Base-by-base conservation (phyloP, 768 basidiomycete genomes). In the Macrolepiota dolichaula region DNA sequence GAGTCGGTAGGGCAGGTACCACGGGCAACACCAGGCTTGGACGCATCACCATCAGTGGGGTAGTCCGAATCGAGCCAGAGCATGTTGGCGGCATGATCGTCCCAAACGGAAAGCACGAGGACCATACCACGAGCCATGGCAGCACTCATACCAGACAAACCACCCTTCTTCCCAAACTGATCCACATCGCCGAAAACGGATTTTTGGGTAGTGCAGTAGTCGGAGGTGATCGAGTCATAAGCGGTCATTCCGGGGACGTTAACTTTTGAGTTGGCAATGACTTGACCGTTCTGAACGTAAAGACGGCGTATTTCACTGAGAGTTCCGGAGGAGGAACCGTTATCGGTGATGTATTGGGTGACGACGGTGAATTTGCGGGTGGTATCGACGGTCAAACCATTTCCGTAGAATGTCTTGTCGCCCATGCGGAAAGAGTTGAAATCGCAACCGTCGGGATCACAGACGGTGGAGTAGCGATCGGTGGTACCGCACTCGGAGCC, bases 351-450 rank as follows among this genome's bases (percentile, higher is more conserved):
- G 78, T 85, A 85, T 68, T 85, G 84, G 53, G 84, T 84, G 69
- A 85, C 83, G 65, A 85, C 78, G 44, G 83, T 85, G 76, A 85
- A 42, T 12, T 42, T 42, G 40, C 40, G 40, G 40, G 3, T 42
- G 40, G 40, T 42, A n/a, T 42, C 40, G 75, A 64, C 73, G 73
- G 73, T 81, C 69, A 67, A 63, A 51, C 78, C 77, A 10, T 70
- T 66, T 25, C 84, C 84, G 69, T 77, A 77, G 80, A 84, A 85
- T 51, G 67, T 59, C 59, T 66, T 69, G 68, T 73, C 69, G 40
- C 83, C 83, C 79, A 81, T 76, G 64, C 83, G 82, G 77, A 69
- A 85, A 15, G 84, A 81, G 79, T 84, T 85, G 79, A 83, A 85
- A 67, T 85, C 84, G 72, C 84, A 85, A 37, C 84, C 83, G 63